phyloP scores from a whole-genome alignment of 2,329 filamentous ascomycete genomes.

The Ophiostoma triangulosporum region DNA sequence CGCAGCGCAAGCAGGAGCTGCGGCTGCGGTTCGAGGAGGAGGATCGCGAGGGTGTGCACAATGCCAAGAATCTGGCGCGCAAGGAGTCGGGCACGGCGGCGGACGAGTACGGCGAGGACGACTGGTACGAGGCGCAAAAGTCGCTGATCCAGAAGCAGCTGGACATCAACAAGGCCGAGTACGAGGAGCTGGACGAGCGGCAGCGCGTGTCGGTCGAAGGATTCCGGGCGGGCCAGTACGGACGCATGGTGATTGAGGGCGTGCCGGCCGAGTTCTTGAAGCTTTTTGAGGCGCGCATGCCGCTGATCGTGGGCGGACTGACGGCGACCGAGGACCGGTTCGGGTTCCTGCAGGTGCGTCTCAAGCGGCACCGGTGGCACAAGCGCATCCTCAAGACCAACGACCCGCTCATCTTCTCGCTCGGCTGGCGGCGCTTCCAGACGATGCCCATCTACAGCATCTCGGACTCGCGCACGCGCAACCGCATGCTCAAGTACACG shows the following conservation, averaged over 20 bases:
- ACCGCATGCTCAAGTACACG: slow-evolving; percentile 97
- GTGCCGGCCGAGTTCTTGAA: slow-evolving; percentile 83
- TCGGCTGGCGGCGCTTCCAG: slow-evolving; percentile 94
- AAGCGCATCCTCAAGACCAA: slow-evolving; percentile 98
- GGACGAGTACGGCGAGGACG: slow-evolving; percentile 87
- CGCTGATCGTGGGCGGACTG: slow-evolving; percentile 82
- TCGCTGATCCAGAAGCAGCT: slow-evolving; percentile 88
- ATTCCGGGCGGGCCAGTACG: slow-evolving; percentile 83
- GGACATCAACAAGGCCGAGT: slow-evolving; percentile 92
- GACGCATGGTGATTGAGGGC: slow-evolving; percentile 74
- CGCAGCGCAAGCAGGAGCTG: slow-evolving; percentile 83
- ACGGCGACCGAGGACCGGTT: slow-evolving; percentile 90
- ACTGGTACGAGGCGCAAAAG: slow-evolving; percentile 98
- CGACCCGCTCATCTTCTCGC: slow-evolving; percentile 90
- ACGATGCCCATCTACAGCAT: slow-evolving; percentile 87
- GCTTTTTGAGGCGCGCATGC: slow-evolving; percentile 68
- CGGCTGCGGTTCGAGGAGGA: slow-evolving; percentile 93
- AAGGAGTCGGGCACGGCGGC: slow-evolving; percentile 45
- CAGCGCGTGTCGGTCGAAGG: slow-evolving; percentile 80
- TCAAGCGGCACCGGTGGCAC: slow-evolving; percentile 97
- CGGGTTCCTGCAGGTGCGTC: slow-evolving; percentile 86
- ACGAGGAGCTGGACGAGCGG: slow-evolving; percentile 70
- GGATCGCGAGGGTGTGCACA: slow-evolving; percentile 88
- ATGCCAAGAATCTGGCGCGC: slow-evolving; percentile 69
- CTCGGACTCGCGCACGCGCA: slow-evolving; percentile 81